These are phyloP conservation scores for Arthrobotrys iridis DNA, from an alignment of 2,329 filamentous ascomycete genomes.

Conservation along the genomic window DNA sequence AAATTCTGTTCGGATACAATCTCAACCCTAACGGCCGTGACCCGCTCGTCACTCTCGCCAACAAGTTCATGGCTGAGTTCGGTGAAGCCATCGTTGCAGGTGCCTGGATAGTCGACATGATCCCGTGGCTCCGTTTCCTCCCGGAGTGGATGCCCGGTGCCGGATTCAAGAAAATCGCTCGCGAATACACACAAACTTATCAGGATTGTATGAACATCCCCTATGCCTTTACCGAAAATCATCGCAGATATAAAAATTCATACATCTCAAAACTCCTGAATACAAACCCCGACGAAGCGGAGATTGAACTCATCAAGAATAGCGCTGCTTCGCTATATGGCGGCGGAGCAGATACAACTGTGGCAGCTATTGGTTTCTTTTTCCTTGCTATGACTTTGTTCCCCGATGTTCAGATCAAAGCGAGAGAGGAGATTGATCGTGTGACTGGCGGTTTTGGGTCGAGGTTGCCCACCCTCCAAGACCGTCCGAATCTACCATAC, in stretches of 20 bases:
- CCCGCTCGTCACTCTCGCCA: constrained; percentile 58
- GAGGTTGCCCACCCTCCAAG: constrained; percentile 66
- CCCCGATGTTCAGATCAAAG: constrained; percentile 67
- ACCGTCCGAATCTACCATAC: constrained; percentile 66
- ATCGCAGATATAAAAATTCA: constrained; percentile 60
- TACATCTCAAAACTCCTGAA: constrained; percentile 64
- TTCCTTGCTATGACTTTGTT: constrained; percentile 65
- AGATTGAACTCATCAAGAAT: constrained; percentile 62
- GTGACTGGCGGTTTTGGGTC: constrained; percentile 66
- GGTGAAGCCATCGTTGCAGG: constrained; percentile 61
- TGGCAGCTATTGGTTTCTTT: constrained; percentile 61
- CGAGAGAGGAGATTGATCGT: constrained; percentile 69
- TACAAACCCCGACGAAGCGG: constrained; percentile 62
- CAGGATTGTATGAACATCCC: constrained; percentile 55
- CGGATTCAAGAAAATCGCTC: constrained; percentile 57
- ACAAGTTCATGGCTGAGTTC: constrained; percentile 60
- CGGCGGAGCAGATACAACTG: constrained; percentile 64
- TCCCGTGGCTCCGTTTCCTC: constrained; percentile 59
- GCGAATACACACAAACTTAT: constrained; percentile 35
- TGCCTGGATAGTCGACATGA: constrained; percentile 60
- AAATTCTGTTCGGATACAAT: constrained; percentile 62
- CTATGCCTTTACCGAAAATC: constrained; percentile 61
- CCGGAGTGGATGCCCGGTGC: constrained; percentile 58
- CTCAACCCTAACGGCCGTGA: constrained; percentile 60
- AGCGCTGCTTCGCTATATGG: constrained; percentile 63